A percentile compares a stretch with the other conserved stretches of the same genome.
Evolutionary conservation across 805 yeast genomes (phyloP).

Genomic region (Candida jianshihensis): DNA sequence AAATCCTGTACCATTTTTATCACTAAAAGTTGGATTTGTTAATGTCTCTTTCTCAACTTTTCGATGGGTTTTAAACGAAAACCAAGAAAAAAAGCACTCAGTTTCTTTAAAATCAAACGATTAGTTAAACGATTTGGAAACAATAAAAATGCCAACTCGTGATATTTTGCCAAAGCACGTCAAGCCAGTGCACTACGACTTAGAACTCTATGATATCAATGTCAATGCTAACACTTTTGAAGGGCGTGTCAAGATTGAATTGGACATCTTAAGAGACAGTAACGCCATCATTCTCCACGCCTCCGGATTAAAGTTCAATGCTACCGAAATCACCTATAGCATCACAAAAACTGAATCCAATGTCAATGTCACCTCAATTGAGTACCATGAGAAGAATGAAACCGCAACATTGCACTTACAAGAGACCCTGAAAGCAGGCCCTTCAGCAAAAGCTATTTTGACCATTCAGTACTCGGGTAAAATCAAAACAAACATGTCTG

Average conservation of each 20-base stretch:
- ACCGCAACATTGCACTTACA: constrained; percentile 52
- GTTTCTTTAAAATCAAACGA: no score
- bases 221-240: constrained; percentile 50
- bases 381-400: constrained; percentile 47
- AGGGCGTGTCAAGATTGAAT: constrained; percentile 47
- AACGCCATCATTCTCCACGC: constrained; percentile 48
- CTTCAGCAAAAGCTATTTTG: constrained; percentile 33
- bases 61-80: neutral
- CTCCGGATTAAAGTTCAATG: constrained; percentile 50
- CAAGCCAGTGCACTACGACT: constrained; percentile 67
- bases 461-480: constrained; percentile 47
- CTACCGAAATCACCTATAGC: constrained; percentile 31
- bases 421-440: constrained; percentile 30
- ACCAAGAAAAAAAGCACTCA: neutral
- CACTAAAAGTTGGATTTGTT: neutral
- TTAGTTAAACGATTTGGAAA: neutral
- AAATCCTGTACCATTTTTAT: constrained; percentile 8
- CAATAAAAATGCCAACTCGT: constrained; percentile 18
- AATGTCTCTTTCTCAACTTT: neutral
- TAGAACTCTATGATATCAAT: constrained; percentile 50
- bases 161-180: constrained; percentile 53
- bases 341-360: constrained; percentile 26
- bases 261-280: constrained; percentile 42
- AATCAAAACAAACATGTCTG: constrained; percentile 70
- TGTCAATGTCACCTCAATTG: constrained; percentile 25